Evolutionary conservation across 495 filamentous ascomycete species (phyloP).

Genomic region (Trichoderma virens): DNA sequence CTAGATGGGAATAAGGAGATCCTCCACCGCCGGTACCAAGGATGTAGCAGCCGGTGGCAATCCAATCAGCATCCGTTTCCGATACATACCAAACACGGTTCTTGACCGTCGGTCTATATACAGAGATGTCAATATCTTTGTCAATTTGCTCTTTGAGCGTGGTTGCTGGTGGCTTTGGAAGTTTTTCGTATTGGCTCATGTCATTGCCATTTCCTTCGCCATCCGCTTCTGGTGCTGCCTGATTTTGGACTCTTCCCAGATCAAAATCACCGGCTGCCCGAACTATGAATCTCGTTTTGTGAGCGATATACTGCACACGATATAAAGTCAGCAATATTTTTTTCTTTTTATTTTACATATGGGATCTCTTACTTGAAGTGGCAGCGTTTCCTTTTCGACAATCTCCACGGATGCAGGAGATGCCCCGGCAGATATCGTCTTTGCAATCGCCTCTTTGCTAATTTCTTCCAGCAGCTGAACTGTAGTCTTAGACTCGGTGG

Average conservation of each 20-base stretch:
- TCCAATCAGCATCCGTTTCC: constrained; percentile 49
- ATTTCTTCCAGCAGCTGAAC: constrained; percentile 25
- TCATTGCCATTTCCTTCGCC: not conserved
- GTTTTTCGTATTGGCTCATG: constrained; percentile 19
- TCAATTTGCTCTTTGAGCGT: constrained; percentile 13
- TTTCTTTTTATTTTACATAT: not conserved
- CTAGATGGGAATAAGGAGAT: constrained; percentile 37
- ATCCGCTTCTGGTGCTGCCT: not conserved
- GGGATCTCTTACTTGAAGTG: constrained; percentile 16
- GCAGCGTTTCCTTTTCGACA: too few relatives aligned
- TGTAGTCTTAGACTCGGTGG: constrained; percentile 21
- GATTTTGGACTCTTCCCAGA: constrained; percentile 25
- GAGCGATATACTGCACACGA: constrained; percentile 36
- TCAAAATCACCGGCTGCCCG: constrained; percentile 45
- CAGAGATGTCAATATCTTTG: constrained; percentile 33
- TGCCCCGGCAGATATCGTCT: constrained; percentile 37
- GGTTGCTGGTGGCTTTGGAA: constrained; percentile 10
- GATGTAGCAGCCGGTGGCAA: constrained; percentile 52
- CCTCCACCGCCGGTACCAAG: constrained; percentile 56
- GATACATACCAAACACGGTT: constrained; percentile 48
- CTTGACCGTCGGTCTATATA: constrained; percentile 42
- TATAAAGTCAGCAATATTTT: not conserved
- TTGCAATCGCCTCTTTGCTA: constrained; percentile 24
- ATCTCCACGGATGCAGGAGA: constrained; percentile 19
- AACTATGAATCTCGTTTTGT: constrained; percentile 43